Base-by-base conservation (phyloP, 2,329 filamentous ascomycete genomes). In the Sporothrix sp. region DNA sequence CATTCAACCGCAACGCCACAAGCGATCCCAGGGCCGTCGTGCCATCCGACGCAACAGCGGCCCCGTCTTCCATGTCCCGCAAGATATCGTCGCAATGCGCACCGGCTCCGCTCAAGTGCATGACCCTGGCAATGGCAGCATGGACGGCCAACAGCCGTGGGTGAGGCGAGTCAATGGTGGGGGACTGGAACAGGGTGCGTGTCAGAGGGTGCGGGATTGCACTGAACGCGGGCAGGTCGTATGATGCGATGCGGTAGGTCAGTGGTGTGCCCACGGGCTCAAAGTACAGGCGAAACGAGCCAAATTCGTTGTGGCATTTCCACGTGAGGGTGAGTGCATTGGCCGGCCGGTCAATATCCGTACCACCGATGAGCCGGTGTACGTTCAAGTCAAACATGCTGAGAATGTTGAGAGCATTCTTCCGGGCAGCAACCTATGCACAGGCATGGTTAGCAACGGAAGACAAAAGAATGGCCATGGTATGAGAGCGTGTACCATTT, bases 111-210 rank as follows among this genome's bases (percentile, higher is more conserved):
- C 46, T 48, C 46, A 40, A 18, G 16, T 48, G 46, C 36, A 48
- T 20, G 11, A 48, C 36, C 36, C 6, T 40, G 18, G 36, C 36
- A 13, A 48, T 33, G 7, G 46, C 46, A 23, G 36, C 46, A 25
- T 48, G 46, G 28, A 48, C 27, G 14, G 46, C 46, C 36, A 48
- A 33, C 16, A 48, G 36, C 35, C 36, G 32, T 18, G 35, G 46
- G 8, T 32, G 46, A 14, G 46, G 46, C 46, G 46, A 40, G 28
- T 48, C 46, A 13, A 48, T 48, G n/a, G 46, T 48, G 9, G 35
- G 35, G 9, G 46, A 48, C 18, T 39, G 35, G 20, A 25, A 40
- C 18, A 48, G 46, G 11, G 46, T 48, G 21, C 46, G 46, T 11
- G 46, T 48, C 35, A 48, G 16, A 21, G 46, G 46, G 28, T 40